phyloP scores from a whole-genome alignment of 1,284 basidiomycete species.

The Cutaneotrichosporon daszewskae region DNA sequence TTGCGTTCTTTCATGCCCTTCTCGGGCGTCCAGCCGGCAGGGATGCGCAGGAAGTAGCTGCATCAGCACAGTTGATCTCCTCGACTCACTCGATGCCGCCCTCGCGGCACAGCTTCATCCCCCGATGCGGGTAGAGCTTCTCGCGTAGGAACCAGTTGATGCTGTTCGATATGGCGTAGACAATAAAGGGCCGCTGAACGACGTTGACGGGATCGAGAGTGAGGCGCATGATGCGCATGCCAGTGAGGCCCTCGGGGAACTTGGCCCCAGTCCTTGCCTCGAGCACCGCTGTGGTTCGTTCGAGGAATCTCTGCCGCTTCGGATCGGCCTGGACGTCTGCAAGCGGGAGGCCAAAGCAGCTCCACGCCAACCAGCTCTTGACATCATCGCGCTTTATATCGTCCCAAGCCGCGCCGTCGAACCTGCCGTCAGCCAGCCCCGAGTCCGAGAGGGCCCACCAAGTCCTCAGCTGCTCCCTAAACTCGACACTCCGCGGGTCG shows the following conservation, averaged over 20 bases:
- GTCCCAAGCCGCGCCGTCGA: constrained; percentile 68
- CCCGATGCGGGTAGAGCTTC: constrained; percentile 30
- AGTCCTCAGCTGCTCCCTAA: constrained; percentile 43
- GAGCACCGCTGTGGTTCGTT: constrained; percentile 58
- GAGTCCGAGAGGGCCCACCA: constrained; percentile 43
- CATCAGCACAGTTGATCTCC: neutral
- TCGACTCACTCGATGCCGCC: constrained; percentile 50
- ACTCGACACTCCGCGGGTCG: constrained; percentile 43
- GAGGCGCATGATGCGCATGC: constrained; percentile 60
- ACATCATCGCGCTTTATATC: constrained; percentile 62
- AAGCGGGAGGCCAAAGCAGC: constrained; percentile 64
- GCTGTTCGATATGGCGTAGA: constrained; percentile 60
- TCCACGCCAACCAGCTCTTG: constrained; percentile 76
- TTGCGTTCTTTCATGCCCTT: constrained; percentile 30
- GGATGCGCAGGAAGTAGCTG: constrained; percentile 70
- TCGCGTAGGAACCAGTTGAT: constrained; percentile 49
- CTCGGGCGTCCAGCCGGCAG: constrained; percentile 58
- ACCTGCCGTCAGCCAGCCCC: constrained; percentile 52
- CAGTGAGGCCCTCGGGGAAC: constrained; percentile 60
- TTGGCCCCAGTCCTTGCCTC: constrained; percentile 66
- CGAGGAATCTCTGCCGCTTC: constrained; percentile 53
- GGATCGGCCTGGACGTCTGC: constrained; percentile 47
- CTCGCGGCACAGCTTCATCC: constrained; percentile 33
- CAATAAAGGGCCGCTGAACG: constrained; percentile 60
- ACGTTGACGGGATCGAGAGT: constrained; percentile 70